These are phyloP conservation scores for Jamesozyma piceae DNA, from an alignment of 805 yeast species.

Conservation along the genomic window DNA sequence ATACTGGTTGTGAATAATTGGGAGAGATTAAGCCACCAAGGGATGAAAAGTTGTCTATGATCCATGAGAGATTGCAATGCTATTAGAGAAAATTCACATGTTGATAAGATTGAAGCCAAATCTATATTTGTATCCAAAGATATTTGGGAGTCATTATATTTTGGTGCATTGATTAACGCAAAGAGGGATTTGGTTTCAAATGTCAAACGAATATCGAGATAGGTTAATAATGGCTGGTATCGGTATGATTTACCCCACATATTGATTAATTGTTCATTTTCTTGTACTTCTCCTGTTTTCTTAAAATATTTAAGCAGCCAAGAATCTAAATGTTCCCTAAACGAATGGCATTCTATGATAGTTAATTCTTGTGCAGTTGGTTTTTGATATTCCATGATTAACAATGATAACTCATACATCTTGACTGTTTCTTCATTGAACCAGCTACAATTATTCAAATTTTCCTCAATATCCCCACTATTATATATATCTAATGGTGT, in stretches of 20 bases:
- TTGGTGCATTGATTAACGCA: conserved; percentile 12
- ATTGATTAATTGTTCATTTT: neutral
- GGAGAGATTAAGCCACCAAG: conserved; percentile 46
- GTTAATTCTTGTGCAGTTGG: conserved; percentile 14
- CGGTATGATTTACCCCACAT: conserved; percentile 1
- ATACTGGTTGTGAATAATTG: conserved; percentile 39
- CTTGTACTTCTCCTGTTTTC: neutral
- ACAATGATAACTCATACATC: conserved; percentile 15
- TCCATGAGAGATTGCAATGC: conserved; percentile 27
- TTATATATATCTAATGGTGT: conserved; percentile 8
- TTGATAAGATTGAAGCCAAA: conserved; percentile 5
- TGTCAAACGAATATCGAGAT: conserved; percentile 17
- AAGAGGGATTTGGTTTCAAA: conserved; percentile 18
- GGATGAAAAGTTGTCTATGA: conserved; percentile 30
- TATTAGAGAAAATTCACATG: conserved; percentile 16
- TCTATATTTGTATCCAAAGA: conserved; percentile 9
- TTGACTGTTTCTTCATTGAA: conserved; percentile 15
- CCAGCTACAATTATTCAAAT: conserved; percentile 11
- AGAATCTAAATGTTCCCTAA: conserved; percentile 8
- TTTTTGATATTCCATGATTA: conserved; percentile 14
- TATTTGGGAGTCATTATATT: neutral
- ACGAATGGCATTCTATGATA: conserved; percentile 8
- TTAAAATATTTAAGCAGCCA: conserved; percentile 10
- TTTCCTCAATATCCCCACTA: conserved; percentile 1
- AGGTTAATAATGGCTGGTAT: conserved; percentile 17